Evolutionary conservation across 2,329 filamentous ascomycete species (phyloP).

Genomic region (Curvularia lunata): DNA sequence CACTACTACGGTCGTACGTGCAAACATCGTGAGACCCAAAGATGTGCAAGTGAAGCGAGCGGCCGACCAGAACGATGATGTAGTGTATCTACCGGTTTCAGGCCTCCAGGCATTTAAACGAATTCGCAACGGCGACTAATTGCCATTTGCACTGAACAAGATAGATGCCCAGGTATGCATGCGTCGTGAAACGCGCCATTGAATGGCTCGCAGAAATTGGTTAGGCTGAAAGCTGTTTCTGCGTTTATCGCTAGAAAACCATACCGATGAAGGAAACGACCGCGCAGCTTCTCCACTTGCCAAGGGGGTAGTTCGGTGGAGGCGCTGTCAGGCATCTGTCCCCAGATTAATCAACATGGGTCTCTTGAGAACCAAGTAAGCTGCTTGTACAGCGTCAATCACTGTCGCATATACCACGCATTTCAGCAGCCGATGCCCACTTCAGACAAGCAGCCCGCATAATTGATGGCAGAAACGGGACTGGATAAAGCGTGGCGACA

Average conservation of each 20-base stretch:
- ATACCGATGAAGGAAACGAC: neutral
- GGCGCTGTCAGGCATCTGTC: neutral
- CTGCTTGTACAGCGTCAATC: too few relatives aligned
- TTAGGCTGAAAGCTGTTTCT: too few relatives aligned
- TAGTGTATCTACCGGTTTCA: neutral
- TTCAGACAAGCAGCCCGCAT: too few relatives aligned
- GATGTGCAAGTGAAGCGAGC: neutral
- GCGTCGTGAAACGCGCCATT: neutral
- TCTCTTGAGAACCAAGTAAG: neutral
- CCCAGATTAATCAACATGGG: neutral
- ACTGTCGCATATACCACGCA: neutral
- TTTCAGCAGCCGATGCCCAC: neutral
- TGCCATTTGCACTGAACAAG: neutral
- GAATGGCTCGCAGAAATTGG: neutral
- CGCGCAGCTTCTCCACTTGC: neutral
- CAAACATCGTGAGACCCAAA: conserved; percentile 25
- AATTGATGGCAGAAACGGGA: neutral
- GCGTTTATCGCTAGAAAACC: too few relatives aligned
- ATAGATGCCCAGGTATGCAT: neutral
- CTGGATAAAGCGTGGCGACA: too few relatives aligned
- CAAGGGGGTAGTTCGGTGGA: neutral
- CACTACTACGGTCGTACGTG: conserved; percentile 21
- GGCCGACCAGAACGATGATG: neutral
- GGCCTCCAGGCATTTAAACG: neutral
- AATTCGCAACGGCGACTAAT: neutral